Evolutionary conservation across 176 grass and related monocot genomes (phyloP).

Genomic region (Pontederia crassipes): DNA sequence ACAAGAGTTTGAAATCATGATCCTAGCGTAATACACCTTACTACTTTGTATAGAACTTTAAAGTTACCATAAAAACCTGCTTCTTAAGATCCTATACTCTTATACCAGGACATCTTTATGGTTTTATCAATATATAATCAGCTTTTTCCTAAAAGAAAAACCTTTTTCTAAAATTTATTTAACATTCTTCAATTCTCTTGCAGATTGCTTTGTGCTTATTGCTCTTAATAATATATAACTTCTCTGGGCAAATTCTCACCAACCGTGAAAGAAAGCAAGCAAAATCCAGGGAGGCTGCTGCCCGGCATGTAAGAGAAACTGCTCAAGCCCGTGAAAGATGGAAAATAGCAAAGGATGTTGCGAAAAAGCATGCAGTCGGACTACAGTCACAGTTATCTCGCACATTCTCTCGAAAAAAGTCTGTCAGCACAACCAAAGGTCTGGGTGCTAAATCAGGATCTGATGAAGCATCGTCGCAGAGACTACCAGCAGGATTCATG

Average conservation of each 20-base stretch:
- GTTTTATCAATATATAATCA: too few species aligned
- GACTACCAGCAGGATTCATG: conserved; percentile 12
- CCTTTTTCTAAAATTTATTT: background rate
- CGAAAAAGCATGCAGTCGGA: conserved; percentile 58
- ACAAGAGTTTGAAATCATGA: too few species aligned
- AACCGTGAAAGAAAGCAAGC: conserved; percentile 82
- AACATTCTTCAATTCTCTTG: conserved; percentile 8
- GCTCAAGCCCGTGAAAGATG: conserved; percentile 61
- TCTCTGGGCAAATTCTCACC: conserved; percentile 74
- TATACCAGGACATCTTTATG: too few species aligned
- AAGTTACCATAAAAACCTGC: background rate
- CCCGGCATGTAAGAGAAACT: conserved; percentile 52
- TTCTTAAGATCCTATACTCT: background rate
- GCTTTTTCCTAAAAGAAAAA: too few species aligned
- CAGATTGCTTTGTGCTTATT: conserved; percentile 59
- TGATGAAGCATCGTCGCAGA: conserved; percentile 11
- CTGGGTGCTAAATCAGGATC: conserved; percentile 8
- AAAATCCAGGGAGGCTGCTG: conserved; percentile 80
- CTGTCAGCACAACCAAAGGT: conserved; percentile 25
- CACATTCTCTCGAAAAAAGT: conserved; percentile 79
- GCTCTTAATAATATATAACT: conserved; percentile 81
- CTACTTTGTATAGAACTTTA: background rate
- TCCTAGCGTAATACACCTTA: too few species aligned
- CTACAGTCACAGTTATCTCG: conserved; percentile 53
- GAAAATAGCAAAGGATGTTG: conserved; percentile 83